Percentiles rank a stretch among this genome's conserved stretches.
Conservation (phyloP, 2,329 filamentous ascomycete genomes). For the Pleurostoma richardsiae region DNA sequence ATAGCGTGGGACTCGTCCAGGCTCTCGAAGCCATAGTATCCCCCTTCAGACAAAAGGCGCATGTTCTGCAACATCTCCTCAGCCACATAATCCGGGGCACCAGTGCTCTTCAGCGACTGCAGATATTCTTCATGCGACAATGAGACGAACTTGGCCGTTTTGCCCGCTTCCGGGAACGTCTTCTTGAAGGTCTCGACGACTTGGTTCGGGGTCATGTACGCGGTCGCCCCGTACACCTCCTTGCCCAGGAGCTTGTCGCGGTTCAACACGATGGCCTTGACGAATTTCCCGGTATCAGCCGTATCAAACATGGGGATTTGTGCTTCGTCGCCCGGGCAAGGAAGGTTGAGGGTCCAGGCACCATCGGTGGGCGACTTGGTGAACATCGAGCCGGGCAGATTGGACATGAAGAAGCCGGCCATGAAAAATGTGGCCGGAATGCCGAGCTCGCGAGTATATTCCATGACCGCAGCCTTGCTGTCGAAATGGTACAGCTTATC, state of each 20-base stretch:
- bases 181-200: constrained; percentile 33
- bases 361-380: constrained; percentile 19
- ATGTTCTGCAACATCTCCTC: constrained; percentile 51
- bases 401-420: constrained; percentile 51
- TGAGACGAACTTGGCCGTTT: constrained; percentile 26
- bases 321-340: constrained; percentile 20
- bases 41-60: constrained; percentile 42
- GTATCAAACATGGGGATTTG: constrained; percentile 27
- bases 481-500: constrained; percentile 47
- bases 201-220: constrained; percentile 31
- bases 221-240: constrained; percentile 34
- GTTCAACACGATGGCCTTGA: constrained; percentile 27
- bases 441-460: constrained; percentile 42
- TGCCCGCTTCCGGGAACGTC: constrained; percentile 30
- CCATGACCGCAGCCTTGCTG: constrained; percentile 48
- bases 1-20: constrained; percentile 30
- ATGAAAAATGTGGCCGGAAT: constrained; percentile 45
- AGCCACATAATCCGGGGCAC: constrained; percentile 30
- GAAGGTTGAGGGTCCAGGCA: constrained; percentile 24
- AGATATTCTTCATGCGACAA: constrained; percentile 35
- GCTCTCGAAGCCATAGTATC: constrained; percentile 43
- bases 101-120: constrained; percentile 21
- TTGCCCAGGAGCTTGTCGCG: constrained; percentile 33
- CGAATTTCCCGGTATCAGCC: constrained; percentile 31
- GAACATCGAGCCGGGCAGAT: constrained; percentile 28